Conservation (phyloP, 306 rosid species). For the Vicia faba region DNA sequence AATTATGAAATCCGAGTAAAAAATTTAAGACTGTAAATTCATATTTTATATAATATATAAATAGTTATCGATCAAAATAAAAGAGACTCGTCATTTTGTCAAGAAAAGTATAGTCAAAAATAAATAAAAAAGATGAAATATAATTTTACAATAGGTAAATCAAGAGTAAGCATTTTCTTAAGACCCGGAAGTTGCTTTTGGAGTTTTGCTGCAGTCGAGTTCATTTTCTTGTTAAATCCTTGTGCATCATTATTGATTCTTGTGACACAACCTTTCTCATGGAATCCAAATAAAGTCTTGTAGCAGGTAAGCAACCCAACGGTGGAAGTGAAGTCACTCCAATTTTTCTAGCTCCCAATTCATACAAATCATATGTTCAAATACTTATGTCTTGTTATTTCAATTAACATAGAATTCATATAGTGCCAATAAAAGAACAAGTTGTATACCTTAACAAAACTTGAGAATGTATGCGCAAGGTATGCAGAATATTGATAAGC, state of each 20-base stretch:
- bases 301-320: conserved; percentile 85
- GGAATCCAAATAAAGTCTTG: conserved; percentile 68
- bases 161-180: too few species aligned
- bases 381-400: too few species aligned
- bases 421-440: not conserved
- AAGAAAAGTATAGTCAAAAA: too few species aligned
- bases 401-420: not conserved
- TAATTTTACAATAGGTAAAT: too few species aligned
- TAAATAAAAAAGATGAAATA: too few species aligned
- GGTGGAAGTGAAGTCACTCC: conserved; percentile 97
- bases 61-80: too few species aligned
- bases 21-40: too few species aligned
- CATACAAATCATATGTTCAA: conserved; percentile 61
- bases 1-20: too few species aligned
- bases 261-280: conserved; percentile 66
- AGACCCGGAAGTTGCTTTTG: conserved; percentile 78
- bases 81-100: too few species aligned
- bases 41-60: too few species aligned
- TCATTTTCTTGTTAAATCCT: conserved; percentile 74
- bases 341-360: conserved; percentile 81
- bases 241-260: conserved; percentile 72
- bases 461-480: conserved; percentile 56
- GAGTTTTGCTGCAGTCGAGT: conserved; percentile 58
- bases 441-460: conserved; percentile 65
- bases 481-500: conserved; percentile 57